Conservation (phyloP, 495 filamentous ascomycete species). For the Aeminium ludgeri region DNA sequence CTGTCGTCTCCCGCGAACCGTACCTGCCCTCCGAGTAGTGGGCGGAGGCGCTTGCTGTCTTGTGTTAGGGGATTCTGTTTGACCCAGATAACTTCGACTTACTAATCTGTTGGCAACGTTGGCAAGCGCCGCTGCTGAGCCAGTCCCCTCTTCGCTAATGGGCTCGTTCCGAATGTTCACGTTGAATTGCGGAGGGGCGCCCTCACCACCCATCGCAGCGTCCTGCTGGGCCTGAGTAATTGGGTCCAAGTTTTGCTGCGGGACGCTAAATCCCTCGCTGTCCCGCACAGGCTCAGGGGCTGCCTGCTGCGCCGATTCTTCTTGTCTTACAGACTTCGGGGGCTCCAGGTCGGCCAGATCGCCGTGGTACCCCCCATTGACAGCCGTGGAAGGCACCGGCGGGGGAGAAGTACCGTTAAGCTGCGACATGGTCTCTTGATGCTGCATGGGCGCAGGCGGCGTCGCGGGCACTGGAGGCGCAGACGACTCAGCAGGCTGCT, state of each 20-base stretch:
- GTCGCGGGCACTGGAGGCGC: background rate
- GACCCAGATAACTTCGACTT: constrained; percentile 16
- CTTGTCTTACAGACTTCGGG: constrained; percentile 5
- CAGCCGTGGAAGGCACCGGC: too few species aligned
- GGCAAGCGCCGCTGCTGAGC: constrained; percentile 74
- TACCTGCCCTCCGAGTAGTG: constrained; percentile 46
- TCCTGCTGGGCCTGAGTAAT: constrained; percentile 72
- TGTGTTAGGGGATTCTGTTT: constrained; percentile 20
- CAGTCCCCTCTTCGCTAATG: constrained; percentile 78
- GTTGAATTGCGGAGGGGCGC: constrained; percentile 58
- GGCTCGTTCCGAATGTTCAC: constrained; percentile 85
- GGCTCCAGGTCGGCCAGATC: constrained; percentile 15
- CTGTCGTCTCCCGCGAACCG: constrained; percentile 74
- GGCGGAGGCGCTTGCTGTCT: constrained; percentile 36
- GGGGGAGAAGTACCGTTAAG: too few species aligned
- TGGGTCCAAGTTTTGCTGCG: constrained; percentile 51
- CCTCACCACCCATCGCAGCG: constrained; percentile 42
- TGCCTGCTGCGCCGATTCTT: background rate
- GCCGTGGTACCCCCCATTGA: constrained; percentile 13
- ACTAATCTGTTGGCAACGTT: constrained; percentile 82
- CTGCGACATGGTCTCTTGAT: too few species aligned
- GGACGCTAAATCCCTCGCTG: constrained; percentile 53
- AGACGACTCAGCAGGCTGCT: background rate
- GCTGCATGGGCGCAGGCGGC: background rate
- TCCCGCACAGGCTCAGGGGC: constrained; percentile 31